Percentiles rank a stretch among this genome's conserved stretches.
phyloP scores from a whole-genome alignment of 2,329 filamentous ascomycete species.

The Periconia macrospinosa region DNA sequence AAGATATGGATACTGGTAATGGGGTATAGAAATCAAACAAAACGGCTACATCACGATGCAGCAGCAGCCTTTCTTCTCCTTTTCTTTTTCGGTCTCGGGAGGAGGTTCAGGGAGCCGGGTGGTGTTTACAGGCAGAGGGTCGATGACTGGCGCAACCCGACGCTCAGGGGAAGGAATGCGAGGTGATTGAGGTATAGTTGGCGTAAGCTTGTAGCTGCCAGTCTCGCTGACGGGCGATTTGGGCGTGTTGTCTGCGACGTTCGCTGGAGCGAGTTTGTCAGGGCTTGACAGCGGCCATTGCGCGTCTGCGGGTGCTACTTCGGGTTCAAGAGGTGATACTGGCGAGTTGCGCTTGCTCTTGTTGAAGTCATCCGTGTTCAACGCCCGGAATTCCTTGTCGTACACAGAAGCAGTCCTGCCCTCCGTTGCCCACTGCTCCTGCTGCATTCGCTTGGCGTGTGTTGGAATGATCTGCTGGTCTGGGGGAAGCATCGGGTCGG shows the following conservation, averaged over 20 bases:
- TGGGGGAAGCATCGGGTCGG: constrained; percentile 88
- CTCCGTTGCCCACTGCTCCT: constrained; percentile 94
- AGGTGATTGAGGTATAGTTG: constrained; percentile 43
- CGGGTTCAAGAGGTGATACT: constrained; percentile 29
- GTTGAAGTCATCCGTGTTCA: constrained; percentile 65
- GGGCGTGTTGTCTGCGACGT: constrained; percentile 25
- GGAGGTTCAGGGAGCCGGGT: constrained; percentile 58
- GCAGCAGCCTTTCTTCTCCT: constrained; percentile 67
- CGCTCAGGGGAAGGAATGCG: constrained; percentile 29
- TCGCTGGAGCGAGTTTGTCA: constrained; percentile 26
- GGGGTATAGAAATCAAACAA: constrained; percentile 28
- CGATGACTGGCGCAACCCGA: constrained; percentile 14
- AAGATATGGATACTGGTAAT: constrained; percentile 17
- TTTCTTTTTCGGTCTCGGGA: constrained; percentile 60
- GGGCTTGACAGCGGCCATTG: constrained; percentile 40
- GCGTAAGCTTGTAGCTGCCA: constrained; percentile 51
- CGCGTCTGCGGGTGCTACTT: constrained; percentile 30
- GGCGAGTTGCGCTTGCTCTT: constrained; percentile 34
- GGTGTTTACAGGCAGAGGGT: constrained; percentile 25
- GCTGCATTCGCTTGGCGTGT: constrained; percentile 85
- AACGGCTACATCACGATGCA: constrained; percentile 71
- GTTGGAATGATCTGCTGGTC: constrained; percentile 96
- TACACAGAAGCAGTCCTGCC: constrained; percentile 84
- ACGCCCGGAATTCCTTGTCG: constrained; percentile 81
- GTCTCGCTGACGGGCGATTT: constrained; percentile 44